Conservation (phyloP, 139 green algal species). For the Coelastrella sp. region DNA sequence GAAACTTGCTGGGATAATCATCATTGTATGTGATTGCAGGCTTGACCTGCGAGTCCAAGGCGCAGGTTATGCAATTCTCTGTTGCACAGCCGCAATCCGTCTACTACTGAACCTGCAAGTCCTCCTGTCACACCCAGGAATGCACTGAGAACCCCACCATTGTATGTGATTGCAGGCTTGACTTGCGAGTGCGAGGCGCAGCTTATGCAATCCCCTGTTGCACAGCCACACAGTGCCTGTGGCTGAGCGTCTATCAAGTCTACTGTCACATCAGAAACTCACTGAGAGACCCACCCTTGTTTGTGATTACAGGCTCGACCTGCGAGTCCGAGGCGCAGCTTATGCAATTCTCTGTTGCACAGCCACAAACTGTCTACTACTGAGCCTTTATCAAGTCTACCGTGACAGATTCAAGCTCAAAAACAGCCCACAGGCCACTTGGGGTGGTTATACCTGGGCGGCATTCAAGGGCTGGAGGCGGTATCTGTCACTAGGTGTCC, state of each 20-base stretch:
- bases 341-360: conserved; percentile 56
- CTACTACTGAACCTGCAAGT: conserved; percentile 14
- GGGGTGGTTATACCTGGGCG: conserved; percentile 14
- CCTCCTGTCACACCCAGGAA: background rate
- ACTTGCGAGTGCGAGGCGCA: conserved; percentile 71
- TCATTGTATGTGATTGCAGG: background rate
- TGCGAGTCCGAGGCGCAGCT: conserved; percentile 74
- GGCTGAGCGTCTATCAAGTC: conserved; percentile 7
- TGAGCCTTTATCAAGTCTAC: conserved; percentile 21
- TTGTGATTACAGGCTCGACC: background rate
- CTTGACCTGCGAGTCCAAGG: conserved; percentile 63
- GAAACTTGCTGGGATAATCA: no score
- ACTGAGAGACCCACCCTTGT: background rate
- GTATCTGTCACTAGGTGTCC: conserved; percentile 59
- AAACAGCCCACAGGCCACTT: conserved; percentile 11
- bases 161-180: background rate
- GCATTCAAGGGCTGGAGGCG: conserved; percentile 56
- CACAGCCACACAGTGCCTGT: conserved; percentile 23
- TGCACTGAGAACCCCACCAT: background rate
- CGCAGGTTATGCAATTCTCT: conserved; percentile 66
- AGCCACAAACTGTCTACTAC: conserved; percentile 25
- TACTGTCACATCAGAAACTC: background rate
- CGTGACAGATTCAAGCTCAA: background rate
- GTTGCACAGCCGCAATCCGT: conserved; percentile 31
- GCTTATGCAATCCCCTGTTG: conserved; percentile 62